phyloP scores from a whole-genome alignment of 768 basidiomycete species.

The Calocybe indica region DNA sequence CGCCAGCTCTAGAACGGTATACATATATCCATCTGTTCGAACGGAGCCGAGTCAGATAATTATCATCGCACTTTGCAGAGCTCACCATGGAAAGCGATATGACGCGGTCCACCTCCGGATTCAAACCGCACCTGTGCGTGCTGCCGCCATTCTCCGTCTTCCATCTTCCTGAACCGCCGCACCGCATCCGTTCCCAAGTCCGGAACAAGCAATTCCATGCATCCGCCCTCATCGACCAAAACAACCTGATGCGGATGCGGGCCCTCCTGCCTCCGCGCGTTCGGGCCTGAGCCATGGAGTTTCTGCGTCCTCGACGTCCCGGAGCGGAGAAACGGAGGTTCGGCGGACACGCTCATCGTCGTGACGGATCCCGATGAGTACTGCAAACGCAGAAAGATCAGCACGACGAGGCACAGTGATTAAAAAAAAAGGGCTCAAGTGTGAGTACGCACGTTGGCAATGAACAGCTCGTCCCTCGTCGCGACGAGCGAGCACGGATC shows the following conservation, averaged over 20 bases:
- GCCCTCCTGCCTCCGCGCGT: constrained; percentile 57
- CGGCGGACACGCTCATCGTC: constrained; percentile 47
- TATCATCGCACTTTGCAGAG: not conserved
- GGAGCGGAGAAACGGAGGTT: constrained; percentile 37
- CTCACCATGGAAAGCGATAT: constrained; percentile 59
- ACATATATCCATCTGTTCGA: constrained; percentile 50
- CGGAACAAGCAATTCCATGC: constrained; percentile 55
- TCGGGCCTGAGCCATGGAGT: constrained; percentile 55
- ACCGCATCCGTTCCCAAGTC: constrained; percentile 75
- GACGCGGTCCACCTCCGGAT: constrained; percentile 65
- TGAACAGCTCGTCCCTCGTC: constrained; percentile 49
- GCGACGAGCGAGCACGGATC: constrained; percentile 64
- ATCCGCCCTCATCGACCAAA: constrained; percentile 34
- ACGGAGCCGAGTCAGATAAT: not conserved
- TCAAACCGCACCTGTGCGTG: constrained; percentile 41
- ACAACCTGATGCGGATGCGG: constrained; percentile 77
- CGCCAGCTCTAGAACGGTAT: constrained; percentile 63
- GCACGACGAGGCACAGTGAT: constrained; percentile 1
- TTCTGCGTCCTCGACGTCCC: constrained; percentile 27
- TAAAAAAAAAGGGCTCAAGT: not conserved
- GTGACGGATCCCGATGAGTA: constrained; percentile 63
- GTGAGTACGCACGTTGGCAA: constrained; percentile 63
- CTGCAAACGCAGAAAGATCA: constrained; percentile 27
- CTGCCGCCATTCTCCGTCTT: constrained; percentile 41
- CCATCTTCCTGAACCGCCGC: constrained; percentile 42